Evolutionary conservation across 148 eudicot genomes (phyloP), one percentile per base, ranked within the genome.

Genomic region (Camellia sinensis): DNA sequence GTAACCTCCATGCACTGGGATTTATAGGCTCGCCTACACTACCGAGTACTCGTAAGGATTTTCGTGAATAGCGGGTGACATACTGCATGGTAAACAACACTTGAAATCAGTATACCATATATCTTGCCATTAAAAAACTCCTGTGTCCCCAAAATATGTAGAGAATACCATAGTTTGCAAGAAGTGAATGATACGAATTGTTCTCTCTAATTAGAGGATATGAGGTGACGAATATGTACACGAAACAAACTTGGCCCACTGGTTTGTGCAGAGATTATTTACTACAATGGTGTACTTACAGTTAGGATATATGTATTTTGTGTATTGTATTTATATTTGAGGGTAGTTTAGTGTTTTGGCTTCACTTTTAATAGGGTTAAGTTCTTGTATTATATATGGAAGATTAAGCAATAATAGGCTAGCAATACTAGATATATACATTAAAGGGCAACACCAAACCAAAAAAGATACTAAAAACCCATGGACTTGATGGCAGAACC

Each of bases 1-100:
- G 57, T 68, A 76, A 97, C 99, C 98, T 97, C 99, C 99, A 97
- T 84, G 99, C 98, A 65, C 98, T 97, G 61, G 99, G 99, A 87
- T 97, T 97, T 81, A 97, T 97, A 40, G 99, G 99, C 88, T 97
- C 99, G 21, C 99, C 99, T 74, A 97, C 99, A 78, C 99, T 97
- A 82, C 99, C 99, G 78, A 97, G 88, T 75, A 97, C 92, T 82
- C 99, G 91, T 79, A 96, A 88, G 69, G 99, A 96, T 87, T 92
- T 96, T 80, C 99, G 97, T n/a, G 99, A 94, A 80, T 88, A 87
- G 73, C 97, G 95, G 66, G 91, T 91, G 67, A 94, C 98, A 89
- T 80, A 83, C 99, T 97, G 97, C 89, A 88, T 48, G 21, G 52
- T 48, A 53, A 46, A 79, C 21, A 67, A 52, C 43, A 48, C 7